These are phyloP conservation scores for Gaillardinia entomophila DNA, from an alignment of 805 yeast genomes.

Conservation along the genomic window DNA sequence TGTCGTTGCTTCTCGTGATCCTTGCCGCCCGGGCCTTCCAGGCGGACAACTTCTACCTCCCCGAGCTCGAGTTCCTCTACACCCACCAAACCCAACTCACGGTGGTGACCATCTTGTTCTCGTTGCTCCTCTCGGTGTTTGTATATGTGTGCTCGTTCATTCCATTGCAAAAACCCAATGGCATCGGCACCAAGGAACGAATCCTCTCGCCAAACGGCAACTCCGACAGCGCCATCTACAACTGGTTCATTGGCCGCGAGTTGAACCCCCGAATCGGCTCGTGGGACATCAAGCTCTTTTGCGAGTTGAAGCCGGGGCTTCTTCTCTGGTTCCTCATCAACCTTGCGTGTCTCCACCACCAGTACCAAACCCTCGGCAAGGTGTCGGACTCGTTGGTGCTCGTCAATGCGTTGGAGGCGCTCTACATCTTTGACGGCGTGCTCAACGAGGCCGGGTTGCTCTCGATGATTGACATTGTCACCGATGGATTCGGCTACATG, in stretches of 20 bases:
- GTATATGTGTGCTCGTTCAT: slow-evolving; percentile 67
- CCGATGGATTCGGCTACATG: slow-evolving; percentile 98
- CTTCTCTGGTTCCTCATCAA: slow-evolving; percentile 78
- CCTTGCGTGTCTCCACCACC: slow-evolving; percentile 75
- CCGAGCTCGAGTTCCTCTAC: slow-evolving; percentile 76
- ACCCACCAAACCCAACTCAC: slow-evolving; percentile 62
- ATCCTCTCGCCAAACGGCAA: slow-evolving; percentile 86
- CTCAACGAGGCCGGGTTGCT: slow-evolving; percentile 84
- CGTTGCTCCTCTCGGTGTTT: slow-evolving; percentile 55
- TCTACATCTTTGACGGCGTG: slow-evolving; percentile 88
- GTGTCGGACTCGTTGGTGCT: slow-evolving; percentile 69
- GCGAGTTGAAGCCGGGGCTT: slow-evolving; percentile 94
- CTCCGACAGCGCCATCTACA: slow-evolving; percentile 67
- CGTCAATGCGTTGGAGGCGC: slow-evolving; percentile 64
- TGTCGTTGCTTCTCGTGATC: slow-evolving; percentile 28
- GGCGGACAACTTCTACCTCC: slow-evolving; percentile 49
- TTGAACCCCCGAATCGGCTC: slow-evolving; percentile 83
- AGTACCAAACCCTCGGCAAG: slow-evolving; percentile 54
- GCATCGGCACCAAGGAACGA: slow-evolving; percentile 53
- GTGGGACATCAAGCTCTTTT: slow-evolving; percentile 84
- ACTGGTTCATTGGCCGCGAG: slow-evolving; percentile 97
- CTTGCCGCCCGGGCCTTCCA: slow-evolving; percentile 48
- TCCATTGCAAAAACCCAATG: slow-evolving; percentile 48
- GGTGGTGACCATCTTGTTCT: slow-evolving; percentile 55
- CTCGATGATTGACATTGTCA: slow-evolving; percentile 92